Conservation (phyloP, 495 filamentous ascomycete species). For the Lophiotrema nucula region DNA sequence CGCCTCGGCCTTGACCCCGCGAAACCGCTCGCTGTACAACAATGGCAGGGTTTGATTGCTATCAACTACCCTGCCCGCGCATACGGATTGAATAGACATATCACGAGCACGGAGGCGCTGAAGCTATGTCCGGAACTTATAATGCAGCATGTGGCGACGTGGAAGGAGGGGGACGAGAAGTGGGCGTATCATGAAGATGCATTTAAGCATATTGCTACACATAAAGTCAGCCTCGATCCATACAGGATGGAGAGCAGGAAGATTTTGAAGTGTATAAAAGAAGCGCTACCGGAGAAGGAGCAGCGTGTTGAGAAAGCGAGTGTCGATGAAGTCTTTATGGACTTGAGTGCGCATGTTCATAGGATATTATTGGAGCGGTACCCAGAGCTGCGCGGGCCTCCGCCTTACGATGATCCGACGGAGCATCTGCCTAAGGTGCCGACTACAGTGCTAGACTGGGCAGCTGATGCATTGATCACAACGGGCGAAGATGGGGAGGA, state of each 20-base stretch:
- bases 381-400: constrained; percentile 63
- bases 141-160: constrained; percentile 91
- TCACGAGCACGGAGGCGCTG: constrained; percentile 76
- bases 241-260: constrained; percentile 82
- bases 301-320: constrained; percentile 87
- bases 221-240: constrained; percentile 91
- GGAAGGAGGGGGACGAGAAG: constrained; percentile 82
- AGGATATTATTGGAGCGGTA: constrained; percentile 72
- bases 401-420: constrained; percentile 68
- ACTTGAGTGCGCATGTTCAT: constrained; percentile 81
- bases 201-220: constrained; percentile 68
- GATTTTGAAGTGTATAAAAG: constrained; percentile 81
- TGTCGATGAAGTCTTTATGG: constrained; percentile 89
- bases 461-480: constrained; percentile 74
- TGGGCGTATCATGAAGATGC: constrained; percentile 92
- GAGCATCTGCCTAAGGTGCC: constrained; percentile 72
- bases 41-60: constrained; percentile 84
- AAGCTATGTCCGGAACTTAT: constrained; percentile 83
- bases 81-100: constrained; percentile 73
- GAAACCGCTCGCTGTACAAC: constrained; percentile 86
- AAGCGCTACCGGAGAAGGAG: constrained; percentile 58
- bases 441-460: constrained; percentile 76
- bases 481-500: constrained; percentile 71
- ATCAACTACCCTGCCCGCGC: constrained; percentile 90
- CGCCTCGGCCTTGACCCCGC: constrained; percentile 67